phyloP scores from a whole-genome alignment of 2,329 filamentous ascomycete genomes.

The Exophiala calicioides region DNA sequence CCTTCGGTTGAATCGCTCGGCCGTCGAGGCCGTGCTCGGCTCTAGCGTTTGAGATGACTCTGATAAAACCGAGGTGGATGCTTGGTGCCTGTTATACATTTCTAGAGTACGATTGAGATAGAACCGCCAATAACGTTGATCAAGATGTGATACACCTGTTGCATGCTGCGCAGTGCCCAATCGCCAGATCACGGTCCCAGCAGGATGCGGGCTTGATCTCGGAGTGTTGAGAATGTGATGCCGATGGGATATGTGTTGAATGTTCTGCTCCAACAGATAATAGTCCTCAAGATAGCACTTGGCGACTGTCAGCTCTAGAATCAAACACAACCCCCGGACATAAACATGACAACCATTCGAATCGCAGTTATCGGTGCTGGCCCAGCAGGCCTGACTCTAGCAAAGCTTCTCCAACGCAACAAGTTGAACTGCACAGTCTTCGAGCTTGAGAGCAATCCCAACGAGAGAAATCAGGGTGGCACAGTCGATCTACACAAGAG shows the following conservation, averaged over 20 bases:
- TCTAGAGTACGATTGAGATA: neutral
- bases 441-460: conserved; percentile 45
- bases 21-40: too few relatives aligned
- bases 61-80: too few relatives aligned
- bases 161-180: conserved; percentile 3
- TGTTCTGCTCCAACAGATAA: neutral
- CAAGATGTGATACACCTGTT: neutral
- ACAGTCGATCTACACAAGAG: conserved; percentile 56
- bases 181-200: neutral
- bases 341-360: conserved; percentile 24
- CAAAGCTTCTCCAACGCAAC: conserved; percentile 53
- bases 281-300: too few relatives aligned
- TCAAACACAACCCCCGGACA: neutral
- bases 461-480: conserved; percentile 53
- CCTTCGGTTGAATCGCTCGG: too few relatives aligned
- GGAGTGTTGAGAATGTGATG: neutral
- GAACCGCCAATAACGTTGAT: neutral
- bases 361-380: conserved; percentile 55
- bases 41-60: conserved; percentile 5
- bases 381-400: conserved; percentile 53
- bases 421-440: conserved; percentile 53
- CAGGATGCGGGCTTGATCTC: too few relatives aligned
- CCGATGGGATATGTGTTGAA: neutral
- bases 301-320: too few relatives aligned
- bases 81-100: too few relatives aligned